Evolutionary conservation across 345 rosid genomes (phyloP).

Genomic region (Ceriops zippeliana): DNA sequence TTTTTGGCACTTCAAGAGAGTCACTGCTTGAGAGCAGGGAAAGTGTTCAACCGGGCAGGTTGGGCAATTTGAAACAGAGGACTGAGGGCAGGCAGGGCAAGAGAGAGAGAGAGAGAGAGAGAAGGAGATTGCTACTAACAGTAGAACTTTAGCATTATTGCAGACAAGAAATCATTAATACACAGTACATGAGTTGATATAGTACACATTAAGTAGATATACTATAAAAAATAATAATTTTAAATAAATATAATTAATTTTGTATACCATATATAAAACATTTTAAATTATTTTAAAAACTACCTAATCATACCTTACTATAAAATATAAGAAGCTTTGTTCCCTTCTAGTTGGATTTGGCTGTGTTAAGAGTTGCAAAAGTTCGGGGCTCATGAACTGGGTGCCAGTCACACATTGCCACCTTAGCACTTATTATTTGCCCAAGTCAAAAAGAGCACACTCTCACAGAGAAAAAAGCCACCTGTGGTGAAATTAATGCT

Average conservation of each 20-base stretch:
- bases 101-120: constrained; percentile 27
- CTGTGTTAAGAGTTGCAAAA: constrained; percentile 5
- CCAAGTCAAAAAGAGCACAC: neutral
- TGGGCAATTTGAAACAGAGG: constrained; percentile 52
- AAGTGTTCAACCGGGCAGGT: constrained; percentile 44
- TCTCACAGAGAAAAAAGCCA: too few relatives aligned
- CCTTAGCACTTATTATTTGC: neutral
- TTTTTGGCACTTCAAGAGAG: too few relatives aligned
- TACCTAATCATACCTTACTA: too few relatives aligned
- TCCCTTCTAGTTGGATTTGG: neutral
- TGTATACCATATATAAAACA: too few relatives aligned
- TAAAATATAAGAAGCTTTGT: neutral
- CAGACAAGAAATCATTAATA: constrained; percentile 28
- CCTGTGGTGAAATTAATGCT: too few relatives aligned
- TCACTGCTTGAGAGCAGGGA: constrained; percentile 17
- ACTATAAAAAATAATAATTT: neutral
- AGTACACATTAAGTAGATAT: neutral
- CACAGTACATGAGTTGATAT: neutral
- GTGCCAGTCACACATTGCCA: constrained; percentile 12
- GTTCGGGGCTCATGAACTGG: neutral
- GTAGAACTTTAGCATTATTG: constrained; percentile 40
- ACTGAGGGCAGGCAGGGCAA: constrained; percentile 50
- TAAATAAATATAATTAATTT: too few relatives aligned
- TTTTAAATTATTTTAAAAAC: too few relatives aligned
- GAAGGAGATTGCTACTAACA: constrained; percentile 25